Conservation (phyloP, 257 asterid genomes). For the Agastache rugosa region DNA sequence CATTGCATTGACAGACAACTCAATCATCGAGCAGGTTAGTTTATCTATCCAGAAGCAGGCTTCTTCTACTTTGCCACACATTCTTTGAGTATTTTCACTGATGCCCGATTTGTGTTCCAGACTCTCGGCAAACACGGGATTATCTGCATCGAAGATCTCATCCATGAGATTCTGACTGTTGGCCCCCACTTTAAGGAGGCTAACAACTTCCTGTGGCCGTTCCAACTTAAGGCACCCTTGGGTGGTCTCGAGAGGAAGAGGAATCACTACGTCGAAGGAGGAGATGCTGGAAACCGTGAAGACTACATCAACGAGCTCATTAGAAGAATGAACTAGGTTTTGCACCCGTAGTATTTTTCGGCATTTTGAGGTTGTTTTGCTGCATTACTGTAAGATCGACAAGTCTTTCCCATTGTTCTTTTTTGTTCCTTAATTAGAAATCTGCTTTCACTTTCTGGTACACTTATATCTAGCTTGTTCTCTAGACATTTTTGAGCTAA, state of each 20-base stretch:
- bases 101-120: slow-evolving; percentile 1
- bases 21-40: slow-evolving; percentile 67
- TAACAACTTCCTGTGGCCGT: slow-evolving; percentile 70
- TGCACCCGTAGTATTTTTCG: slow-evolving; percentile 15
- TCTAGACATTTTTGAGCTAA: slow-evolving; percentile 21
- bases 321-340: slow-evolving; percentile 57
- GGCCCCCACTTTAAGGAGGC: slow-evolving; percentile 69
- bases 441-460: neutral
- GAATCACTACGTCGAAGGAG: slow-evolving; percentile 70
- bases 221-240: slow-evolving; percentile 67
- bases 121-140: slow-evolving; percentile 55
- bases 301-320: slow-evolving; percentile 63
- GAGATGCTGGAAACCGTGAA: slow-evolving; percentile 68
- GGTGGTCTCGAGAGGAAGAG: slow-evolving; percentile 67
- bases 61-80: too few relatives aligned
- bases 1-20: slow-evolving; percentile 71
- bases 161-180: slow-evolving; percentile 59
- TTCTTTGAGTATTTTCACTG: slow-evolving; percentile 18
- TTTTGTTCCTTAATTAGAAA: slow-evolving; percentile 8
- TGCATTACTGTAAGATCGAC: neutral
- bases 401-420: slow-evolving; percentile 12
- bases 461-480: slow-evolving; percentile 5
- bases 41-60: neutral
- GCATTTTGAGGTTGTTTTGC: slow-evolving; percentile 24
- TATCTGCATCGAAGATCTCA: slow-evolving; percentile 60